Base-by-base conservation (phyloP, 1,284 basidiomycete species). In the Boletus subluridellus region DNA sequence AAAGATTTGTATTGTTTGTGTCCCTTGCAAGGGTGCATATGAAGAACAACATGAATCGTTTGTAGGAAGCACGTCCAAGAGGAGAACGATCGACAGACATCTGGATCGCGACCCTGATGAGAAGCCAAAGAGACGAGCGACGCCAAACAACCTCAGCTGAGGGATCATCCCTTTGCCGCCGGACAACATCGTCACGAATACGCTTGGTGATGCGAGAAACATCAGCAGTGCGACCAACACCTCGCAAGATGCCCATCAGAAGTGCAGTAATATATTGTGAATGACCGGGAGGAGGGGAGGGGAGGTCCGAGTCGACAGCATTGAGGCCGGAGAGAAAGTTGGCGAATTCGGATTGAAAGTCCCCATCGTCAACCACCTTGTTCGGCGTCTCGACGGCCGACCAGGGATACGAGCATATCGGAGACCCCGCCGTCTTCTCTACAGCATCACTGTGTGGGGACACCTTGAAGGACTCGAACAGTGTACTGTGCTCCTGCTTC, bases 41-140 rank as follows among this genome's bases (percentile, higher is more conserved):
- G 42, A 79, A 64, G 52, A 73, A 78, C 1, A 76, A 54, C 66
- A 82, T 78, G 66, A 83, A 83, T 4, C 54, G 38, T 59, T 83
- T 84, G 69, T 83, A 84, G 0, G 62, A 61, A 24, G 41, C 51
- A 37, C 54, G 54, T n/a, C 62, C 65, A n/a, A 54, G 59, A 17
- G 11, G 9, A 30, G 51, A 49, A 17, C 55, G 54, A 21, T 59
- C 49, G 5, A 82, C 66, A 0, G 76, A 73, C 0, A 75, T 78
- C 55, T 83, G 81, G 8, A 83, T 60, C 1, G 63, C 60, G 7
- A 78, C 71, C 46, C 71, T 67, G 14, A 77, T 62, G 2, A 76
- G 62, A 15, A 78, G 69, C 75, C 76, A 77, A 4, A 76, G 61
- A 0, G 75, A 61, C 7, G 73, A 74, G 14, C 77, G 72, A 10